Evolutionary conservation across 2,329 filamentous ascomycete genomes (phyloP).

Genomic region (Diaporthe amygdali): DNA sequence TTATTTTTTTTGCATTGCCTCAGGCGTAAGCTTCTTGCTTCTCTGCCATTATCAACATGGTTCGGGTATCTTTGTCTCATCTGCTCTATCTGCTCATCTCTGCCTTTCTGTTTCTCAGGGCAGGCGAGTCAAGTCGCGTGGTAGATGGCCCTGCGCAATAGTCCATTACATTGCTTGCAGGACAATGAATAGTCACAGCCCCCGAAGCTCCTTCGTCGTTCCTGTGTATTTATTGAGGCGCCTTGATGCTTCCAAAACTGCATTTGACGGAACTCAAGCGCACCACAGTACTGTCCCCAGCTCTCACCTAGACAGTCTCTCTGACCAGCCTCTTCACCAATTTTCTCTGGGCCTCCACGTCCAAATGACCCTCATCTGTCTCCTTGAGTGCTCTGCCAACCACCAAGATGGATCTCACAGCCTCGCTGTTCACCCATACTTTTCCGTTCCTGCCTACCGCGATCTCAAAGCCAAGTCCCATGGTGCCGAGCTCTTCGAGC

Average conservation of each 20-base stretch:
- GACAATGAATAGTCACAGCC: too few relatives aligned
- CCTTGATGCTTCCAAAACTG: too few relatives aligned
- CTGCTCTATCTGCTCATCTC: background rate
- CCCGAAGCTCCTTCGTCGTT: background rate
- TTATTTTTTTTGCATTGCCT: too few relatives aligned
- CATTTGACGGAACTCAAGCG: too few relatives aligned
- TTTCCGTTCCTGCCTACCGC: constrained; percentile 91
- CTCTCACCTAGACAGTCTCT: constrained; percentile 54
- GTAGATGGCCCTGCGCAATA: background rate
- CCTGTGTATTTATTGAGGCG: too few relatives aligned
- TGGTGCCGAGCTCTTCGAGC: constrained; percentile 76
- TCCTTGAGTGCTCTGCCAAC: constrained; percentile 81
- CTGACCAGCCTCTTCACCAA: constrained; percentile 71
- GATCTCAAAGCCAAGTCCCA: constrained; percentile 88
- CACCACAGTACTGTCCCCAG: too few relatives aligned
- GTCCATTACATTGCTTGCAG: background rate
- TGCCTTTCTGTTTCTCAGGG: background rate
- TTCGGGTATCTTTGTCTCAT: background rate
- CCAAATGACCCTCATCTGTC: constrained; percentile 73
- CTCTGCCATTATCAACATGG: background rate
- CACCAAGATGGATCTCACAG: constrained; percentile 71
- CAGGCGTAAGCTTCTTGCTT: too few relatives aligned
- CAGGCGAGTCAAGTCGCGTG: background rate
- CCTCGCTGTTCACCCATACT: constrained; percentile 88
- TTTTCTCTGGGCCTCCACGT: constrained; percentile 71